phyloP scores from a whole-genome alignment of 2,329 filamentous ascomycete genomes.

The Botrytis fragariae region DNA sequence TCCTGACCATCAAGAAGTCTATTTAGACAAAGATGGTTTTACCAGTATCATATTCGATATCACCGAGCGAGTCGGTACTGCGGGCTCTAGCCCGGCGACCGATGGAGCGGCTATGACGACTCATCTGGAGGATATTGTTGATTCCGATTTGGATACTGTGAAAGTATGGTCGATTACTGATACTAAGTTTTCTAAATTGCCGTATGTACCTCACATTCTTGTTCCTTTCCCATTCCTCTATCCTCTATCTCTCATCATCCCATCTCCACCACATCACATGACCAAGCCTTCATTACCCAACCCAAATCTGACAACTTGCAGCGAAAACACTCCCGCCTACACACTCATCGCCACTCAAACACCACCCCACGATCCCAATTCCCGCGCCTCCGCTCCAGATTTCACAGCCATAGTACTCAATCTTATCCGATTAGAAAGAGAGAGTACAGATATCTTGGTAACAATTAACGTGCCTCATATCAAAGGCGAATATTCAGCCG shows the following conservation, averaged over 20 bases:
- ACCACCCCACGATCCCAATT: conserved; percentile 39
- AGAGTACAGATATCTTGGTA: conserved; percentile 78
- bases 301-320: conserved; percentile 29
- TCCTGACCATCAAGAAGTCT: conserved; percentile 89
- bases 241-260: conserved; percentile 10
- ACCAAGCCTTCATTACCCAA: neutral
- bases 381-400: conserved; percentile 40
- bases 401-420: conserved; percentile 77
- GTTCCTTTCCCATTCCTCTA: neutral
- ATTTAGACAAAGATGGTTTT: conserved; percentile 78
- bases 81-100: conserved; percentile 54
- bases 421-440: conserved; percentile 70
- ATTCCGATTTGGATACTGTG: conserved; percentile 60
- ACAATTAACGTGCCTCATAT: conserved; percentile 87
- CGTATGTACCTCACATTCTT: conserved; percentile 26
- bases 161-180: conserved; percentile 65
- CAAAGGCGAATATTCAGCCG: conserved; percentile 68
- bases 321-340: conserved; percentile 57
- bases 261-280: conserved; percentile 24
- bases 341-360: conserved; percentile 68
- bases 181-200: conserved; percentile 55
- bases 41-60: conserved; percentile 90
- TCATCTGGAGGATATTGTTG: conserved; percentile 68
- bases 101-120: conserved; percentile 69
- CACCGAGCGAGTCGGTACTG: conserved; percentile 69